A percentile compares a stretch with the other conserved stretches of the same genome.
Evolutionary conservation across 2,329 filamentous ascomycete genomes (phyloP).

Genomic region (Neopestalotiopsis clavispora): DNA sequence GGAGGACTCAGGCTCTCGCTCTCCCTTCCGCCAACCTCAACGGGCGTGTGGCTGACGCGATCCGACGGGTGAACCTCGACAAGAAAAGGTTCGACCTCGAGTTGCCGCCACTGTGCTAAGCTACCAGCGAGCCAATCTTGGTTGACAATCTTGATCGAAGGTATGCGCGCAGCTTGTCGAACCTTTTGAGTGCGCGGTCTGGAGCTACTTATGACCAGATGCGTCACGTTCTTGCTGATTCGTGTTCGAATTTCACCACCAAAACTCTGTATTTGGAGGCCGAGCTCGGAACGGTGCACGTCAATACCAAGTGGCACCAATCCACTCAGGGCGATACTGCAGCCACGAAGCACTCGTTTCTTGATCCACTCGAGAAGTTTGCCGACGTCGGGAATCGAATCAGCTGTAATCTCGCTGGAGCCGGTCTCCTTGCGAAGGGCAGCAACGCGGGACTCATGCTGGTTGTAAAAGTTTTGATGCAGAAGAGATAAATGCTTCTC

Average conservation of each 20-base stretch:
- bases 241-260: conserved; percentile 69
- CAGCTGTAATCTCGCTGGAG: conserved; percentile 45
- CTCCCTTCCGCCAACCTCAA: conserved; percentile 28
- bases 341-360: conserved; percentile 72
- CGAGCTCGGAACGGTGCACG: conserved; percentile 82
- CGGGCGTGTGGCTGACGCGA: conserved; percentile 43
- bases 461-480: conserved; percentile 81
- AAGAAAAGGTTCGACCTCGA: conserved; percentile 81
- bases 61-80: conserved; percentile 76
- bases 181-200: conserved; percentile 89
- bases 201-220: conserved; percentile 73
- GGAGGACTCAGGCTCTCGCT: conserved; percentile 41
- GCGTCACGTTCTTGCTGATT: conserved; percentile 69
- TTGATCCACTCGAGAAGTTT: conserved; percentile 85
- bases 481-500: conserved; percentile 77
- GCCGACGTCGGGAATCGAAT: conserved; percentile 81
- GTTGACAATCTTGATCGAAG: conserved; percentile 87
- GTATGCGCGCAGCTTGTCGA: conserved; percentile 78
- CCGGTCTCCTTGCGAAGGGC: conserved; percentile 44
- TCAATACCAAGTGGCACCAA: conserved; percentile 84
- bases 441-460: conserved; percentile 70
- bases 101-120: conserved; percentile 79
- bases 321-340: conserved; percentile 86
- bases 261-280: conserved; percentile 84
- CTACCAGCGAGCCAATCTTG: conserved; percentile 89